phyloP scores from a whole-genome alignment of 495 filamentous ascomycete species.

The Thermothielavioides terrestris region DNA sequence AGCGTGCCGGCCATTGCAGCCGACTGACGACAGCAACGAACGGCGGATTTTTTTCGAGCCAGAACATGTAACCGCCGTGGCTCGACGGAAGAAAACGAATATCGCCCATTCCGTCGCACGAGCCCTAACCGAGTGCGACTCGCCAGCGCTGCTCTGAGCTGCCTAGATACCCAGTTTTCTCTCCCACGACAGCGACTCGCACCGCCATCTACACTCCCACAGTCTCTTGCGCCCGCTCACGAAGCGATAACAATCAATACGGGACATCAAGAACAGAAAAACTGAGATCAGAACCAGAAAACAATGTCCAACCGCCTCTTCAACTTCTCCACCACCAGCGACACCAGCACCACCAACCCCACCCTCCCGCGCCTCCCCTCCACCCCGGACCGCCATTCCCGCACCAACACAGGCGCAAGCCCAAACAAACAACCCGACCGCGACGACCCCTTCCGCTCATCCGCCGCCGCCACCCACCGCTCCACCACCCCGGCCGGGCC shows the following conservation, averaged over 20 bases:
- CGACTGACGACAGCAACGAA: not conserved
- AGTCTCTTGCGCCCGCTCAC: no score
- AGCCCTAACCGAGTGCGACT: no score
- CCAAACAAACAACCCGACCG: not conserved
- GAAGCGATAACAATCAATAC: no score
- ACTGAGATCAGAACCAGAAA: not conserved
- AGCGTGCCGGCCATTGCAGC: not conserved
- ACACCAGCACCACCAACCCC: not conserved
- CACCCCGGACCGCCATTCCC: slow-evolving; percentile 3
- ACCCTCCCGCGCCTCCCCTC: not conserved
- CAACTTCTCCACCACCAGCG: not conserved
- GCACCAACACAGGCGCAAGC: not conserved
- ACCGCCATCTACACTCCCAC: no score
- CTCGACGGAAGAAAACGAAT: no score
- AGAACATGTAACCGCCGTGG: no score
- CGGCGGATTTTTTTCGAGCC: no score
- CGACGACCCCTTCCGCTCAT: not conserved
- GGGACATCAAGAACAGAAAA: not conserved
- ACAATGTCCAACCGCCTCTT: not conserved
- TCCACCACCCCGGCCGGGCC: slow-evolving; percentile 73
- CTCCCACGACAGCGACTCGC: no score
- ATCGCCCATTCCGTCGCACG: no score
- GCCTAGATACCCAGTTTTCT: no score
- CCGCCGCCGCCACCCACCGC: slow-evolving; percentile 32
- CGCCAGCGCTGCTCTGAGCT: no score